These are phyloP conservation scores for Tuber brumale DNA, from an alignment of 495 filamentous ascomycete species.

Conservation along the genomic window DNA sequence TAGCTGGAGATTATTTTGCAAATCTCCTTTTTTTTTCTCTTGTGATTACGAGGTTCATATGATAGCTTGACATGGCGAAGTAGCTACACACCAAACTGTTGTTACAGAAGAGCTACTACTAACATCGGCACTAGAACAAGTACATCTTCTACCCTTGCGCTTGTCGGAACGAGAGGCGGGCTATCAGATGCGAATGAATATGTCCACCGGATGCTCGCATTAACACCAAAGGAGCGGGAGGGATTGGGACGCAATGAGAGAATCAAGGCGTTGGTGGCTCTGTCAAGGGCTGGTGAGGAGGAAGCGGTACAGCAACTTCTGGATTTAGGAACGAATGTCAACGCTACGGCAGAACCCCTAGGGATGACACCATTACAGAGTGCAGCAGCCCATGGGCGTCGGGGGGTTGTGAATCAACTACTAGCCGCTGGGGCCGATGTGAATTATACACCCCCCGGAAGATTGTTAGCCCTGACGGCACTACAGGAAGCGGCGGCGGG, in stretches of 20 bases:
- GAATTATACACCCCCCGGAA: not conserved
- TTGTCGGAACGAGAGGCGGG: not conserved
- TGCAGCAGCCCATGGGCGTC: not conserved
- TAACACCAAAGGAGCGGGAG: not conserved
- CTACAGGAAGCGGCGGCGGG: constrained; percentile 9
- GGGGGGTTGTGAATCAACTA: not conserved
- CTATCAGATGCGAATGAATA: not conserved
- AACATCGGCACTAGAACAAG: not conserved
- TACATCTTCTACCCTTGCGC: not conserved
- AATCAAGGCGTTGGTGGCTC: not conserved
- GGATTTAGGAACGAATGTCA: not conserved
- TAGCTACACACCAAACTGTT: not conserved
- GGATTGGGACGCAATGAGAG: not conserved
- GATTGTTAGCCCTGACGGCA: not conserved
- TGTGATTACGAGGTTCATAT: not conserved
- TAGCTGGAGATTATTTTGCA: not conserved
- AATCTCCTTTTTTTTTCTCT: not conserved
- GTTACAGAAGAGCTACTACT: not conserved
- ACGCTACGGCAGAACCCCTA: not conserved
- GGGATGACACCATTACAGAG: constrained; percentile 13
- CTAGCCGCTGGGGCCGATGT: constrained; percentile 3
- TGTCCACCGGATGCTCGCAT: not conserved
- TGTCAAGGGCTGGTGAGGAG: not conserved
- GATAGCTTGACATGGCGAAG: not conserved
- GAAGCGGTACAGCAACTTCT: not conserved